phyloP scores from a whole-genome alignment of 1,139 yeast genomes.

The Diutina catenulata region DNA sequence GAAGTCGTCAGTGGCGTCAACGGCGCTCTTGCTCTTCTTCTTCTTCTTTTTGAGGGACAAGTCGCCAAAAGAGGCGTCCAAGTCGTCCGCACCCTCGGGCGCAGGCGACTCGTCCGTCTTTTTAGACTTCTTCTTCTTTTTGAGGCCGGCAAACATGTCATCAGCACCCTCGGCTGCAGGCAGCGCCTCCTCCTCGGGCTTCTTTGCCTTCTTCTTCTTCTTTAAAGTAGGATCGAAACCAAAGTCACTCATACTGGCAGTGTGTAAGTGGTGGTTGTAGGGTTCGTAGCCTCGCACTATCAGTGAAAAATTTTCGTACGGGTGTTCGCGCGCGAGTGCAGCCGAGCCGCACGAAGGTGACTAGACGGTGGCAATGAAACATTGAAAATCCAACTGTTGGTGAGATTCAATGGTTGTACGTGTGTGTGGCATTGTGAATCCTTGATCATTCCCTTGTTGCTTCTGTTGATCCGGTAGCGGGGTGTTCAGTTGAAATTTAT shows the following conservation, averaged over 20 bases:
- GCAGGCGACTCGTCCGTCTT: conserved; percentile 25
- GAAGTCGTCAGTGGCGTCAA: conserved; percentile 48
- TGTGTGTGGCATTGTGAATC: too few species aligned
- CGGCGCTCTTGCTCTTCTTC: conserved; percentile 47
- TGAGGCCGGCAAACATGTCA: conserved; percentile 43
- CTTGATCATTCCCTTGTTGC: too few species aligned
- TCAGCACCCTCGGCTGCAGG: conserved; percentile 25
- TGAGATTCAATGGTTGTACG: too few species aligned
- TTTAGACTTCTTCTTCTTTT: conserved; percentile 41
- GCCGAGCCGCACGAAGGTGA: too few species aligned
- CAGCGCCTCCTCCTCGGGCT: conserved; percentile 29
- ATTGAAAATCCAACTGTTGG: too few species aligned
- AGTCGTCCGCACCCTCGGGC: conserved; percentile 36
- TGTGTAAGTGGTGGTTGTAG: not conserved
- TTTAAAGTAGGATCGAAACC: conserved; percentile 72
- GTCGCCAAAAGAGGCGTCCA: conserved; percentile 58
- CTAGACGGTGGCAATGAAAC: too few species aligned
- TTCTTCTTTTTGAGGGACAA: conserved; percentile 73
- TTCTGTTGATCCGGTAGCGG: too few species aligned
- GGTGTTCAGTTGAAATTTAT: too few species aligned
- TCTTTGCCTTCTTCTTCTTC: conserved; percentile 73
- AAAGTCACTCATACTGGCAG: conserved; percentile 39
- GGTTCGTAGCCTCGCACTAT: too few species aligned
- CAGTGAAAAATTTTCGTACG: conserved; percentile 5
- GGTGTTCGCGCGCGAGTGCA: too few species aligned